These are phyloP conservation scores for Collybia mongolica DNA, from an alignment of 768 basidiomycete species.

Conservation along the genomic window DNA sequence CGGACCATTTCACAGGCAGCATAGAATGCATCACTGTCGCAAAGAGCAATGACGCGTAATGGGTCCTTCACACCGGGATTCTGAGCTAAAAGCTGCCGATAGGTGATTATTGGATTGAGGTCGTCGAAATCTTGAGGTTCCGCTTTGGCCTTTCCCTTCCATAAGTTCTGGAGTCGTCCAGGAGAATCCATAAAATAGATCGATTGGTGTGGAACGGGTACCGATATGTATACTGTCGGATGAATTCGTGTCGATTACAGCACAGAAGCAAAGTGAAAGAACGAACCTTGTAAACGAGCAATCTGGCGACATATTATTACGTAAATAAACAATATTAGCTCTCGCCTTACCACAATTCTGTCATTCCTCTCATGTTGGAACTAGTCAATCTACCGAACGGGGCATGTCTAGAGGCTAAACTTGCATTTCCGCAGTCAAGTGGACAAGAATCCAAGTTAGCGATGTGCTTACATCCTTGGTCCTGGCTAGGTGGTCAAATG, in stretches of 20 bases:
- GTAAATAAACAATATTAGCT: too few species aligned
- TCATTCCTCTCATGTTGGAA: conserved; percentile 1
- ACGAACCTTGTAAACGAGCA: neutral
- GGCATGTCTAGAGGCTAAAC: conserved; percentile 38
- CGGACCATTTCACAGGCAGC: conserved; percentile 86
- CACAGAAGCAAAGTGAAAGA: neutral
- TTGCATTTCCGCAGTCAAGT: conserved; percentile 23
- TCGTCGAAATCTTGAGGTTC: conserved; percentile 52
- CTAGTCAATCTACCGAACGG: conserved; percentile 18
- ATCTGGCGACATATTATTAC: too few species aligned
- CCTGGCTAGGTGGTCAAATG: conserved; percentile 79
- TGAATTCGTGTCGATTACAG: too few species aligned
- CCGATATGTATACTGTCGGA: too few species aligned
- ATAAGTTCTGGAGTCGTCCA: conserved; percentile 8
- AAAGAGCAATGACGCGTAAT: conserved; percentile 82
- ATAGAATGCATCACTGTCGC: conserved; percentile 88
- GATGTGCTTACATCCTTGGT: conserved; percentile 82
- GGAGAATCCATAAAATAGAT: conserved; percentile 1
- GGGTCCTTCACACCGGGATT: conserved; percentile 73
- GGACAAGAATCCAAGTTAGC: conserved; percentile 41
- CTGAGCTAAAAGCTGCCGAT: conserved; percentile 71
- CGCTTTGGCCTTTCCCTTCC: conserved; percentile 62
- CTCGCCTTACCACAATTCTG: too few species aligned
- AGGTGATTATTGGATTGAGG: conserved; percentile 69
- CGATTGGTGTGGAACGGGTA: neutral